Conservation (phyloP, 352 stramenopile genomes). For the Globisporangium uncinulatum region DNA sequence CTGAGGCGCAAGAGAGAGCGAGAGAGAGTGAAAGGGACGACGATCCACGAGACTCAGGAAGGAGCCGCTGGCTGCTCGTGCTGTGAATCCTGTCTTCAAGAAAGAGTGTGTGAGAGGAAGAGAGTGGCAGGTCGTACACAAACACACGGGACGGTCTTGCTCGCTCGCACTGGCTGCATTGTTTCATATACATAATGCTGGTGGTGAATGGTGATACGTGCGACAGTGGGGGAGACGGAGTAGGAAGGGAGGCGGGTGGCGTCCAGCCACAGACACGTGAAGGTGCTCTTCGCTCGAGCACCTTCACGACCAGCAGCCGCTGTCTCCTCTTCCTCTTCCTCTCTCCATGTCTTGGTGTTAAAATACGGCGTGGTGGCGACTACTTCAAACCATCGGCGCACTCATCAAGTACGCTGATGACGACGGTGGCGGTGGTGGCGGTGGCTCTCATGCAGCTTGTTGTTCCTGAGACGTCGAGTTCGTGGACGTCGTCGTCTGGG, state of each 20-base stretch:
- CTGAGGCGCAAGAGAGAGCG: background rate
- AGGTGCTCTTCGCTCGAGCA: no score
- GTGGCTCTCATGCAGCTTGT: background rate
- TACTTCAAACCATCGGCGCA: background rate
- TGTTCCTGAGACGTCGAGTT: background rate
- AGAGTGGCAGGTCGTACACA: background rate
- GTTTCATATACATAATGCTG: background rate
- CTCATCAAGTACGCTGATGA: background rate
- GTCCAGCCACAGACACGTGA: no score
- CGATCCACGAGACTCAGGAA: no score
- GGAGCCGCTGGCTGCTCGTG: no score
- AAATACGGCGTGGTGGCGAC: background rate
- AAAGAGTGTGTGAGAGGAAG: background rate
- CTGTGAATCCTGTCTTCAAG: background rate
- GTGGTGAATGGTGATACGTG: no score
- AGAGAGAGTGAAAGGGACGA: background rate
- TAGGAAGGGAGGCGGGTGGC: no score
- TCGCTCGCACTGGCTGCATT: no score
- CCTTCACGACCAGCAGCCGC: no score
- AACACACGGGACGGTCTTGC: background rate
- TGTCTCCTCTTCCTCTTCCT: background rate
- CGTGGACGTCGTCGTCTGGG: background rate
- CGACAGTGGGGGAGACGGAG: no score
- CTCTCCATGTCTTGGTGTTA: background rate
- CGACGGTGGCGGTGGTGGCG: background rate